Evolutionary conservation across 2,329 filamentous ascomycete species (phyloP).

Genomic region (Elsinoe batatas): DNA sequence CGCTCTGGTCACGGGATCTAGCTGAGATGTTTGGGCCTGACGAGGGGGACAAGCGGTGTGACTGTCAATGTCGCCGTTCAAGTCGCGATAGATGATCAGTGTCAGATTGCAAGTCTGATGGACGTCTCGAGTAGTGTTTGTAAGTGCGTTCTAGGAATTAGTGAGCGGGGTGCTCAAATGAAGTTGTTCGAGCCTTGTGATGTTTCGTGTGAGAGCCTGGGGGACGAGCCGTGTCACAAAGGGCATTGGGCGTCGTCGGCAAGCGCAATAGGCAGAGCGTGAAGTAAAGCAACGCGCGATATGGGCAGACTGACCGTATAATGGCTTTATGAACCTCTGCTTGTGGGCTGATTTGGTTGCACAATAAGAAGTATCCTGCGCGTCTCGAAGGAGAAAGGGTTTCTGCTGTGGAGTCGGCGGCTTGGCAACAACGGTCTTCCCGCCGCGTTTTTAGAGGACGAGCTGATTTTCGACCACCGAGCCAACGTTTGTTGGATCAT

Average conservation of each 20-base stretch:
- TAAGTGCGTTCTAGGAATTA: neutral
- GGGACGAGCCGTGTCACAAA: neutral
- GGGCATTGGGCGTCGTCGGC: neutral
- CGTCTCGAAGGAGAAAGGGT: constrained; percentile 10
- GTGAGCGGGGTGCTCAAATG: constrained; percentile 9
- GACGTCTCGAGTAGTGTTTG: neutral
- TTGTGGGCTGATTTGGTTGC: constrained; percentile 3
- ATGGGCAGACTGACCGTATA: constrained; percentile 6
- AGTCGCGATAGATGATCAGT: neutral
- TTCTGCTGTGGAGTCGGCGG: neutral
- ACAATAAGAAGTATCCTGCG: constrained; percentile 5
- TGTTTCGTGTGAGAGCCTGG: constrained; percentile 11
- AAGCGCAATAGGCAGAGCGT: neutral
- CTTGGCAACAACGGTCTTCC: constrained; percentile 5
- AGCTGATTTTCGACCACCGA: neutral
- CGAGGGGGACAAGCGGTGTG: neutral
- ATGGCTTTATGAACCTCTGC: constrained; percentile 3
- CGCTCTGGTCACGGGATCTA: constrained; percentile 11
- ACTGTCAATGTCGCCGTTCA: neutral
- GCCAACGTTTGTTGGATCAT: neutral
- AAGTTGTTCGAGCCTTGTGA: constrained; percentile 8
- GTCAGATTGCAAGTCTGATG: neutral
- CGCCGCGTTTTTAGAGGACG: constrained; percentile 7
- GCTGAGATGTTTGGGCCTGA: neutral
- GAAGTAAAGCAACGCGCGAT: neutral